Percentiles rank a stretch among this genome's conserved stretches.
Conservation (phyloP, 345 rosid genomes). For the Capsella bursapastoris region DNA sequence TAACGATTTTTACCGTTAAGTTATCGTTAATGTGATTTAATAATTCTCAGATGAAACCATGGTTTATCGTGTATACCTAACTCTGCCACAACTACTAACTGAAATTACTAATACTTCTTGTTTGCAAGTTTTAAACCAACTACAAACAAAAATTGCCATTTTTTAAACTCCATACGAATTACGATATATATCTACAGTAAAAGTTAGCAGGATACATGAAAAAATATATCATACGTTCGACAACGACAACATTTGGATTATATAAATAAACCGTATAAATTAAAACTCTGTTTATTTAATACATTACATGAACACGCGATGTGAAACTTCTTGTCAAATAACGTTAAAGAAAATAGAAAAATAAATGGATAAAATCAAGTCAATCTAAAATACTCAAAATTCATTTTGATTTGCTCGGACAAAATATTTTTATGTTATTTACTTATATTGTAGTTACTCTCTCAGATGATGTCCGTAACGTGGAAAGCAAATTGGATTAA, state of each 20-base stretch:
- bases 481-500: slow-evolving; percentile 29
- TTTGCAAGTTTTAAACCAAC: neutral
- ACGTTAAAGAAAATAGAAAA: neutral
- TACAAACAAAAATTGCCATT: neutral
- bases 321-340: neutral
- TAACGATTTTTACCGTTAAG: slow-evolving; percentile 32
- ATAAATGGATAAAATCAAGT: neutral
- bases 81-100: slow-evolving; percentile 42
- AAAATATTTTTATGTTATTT: neutral
- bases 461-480: slow-evolving; percentile 4
- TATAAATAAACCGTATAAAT: neutral
- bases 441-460: no score
- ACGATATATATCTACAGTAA: no score
- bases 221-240: no score
- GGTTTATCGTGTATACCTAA: slow-evolving; percentile 36
- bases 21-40: slow-evolving; percentile 32
- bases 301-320: neutral
- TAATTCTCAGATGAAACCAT: slow-evolving; percentile 19
- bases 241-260: no score
- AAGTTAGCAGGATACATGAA: no score
- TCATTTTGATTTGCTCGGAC: neutral
- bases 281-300: neutral
- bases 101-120: slow-evolving; percentile 28
- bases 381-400: neutral
- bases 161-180: no score